Evolutionary conservation across 2,329 filamentous ascomycete genomes (phyloP).

Genomic region (Phymatotrichopsis omnivora): DNA sequence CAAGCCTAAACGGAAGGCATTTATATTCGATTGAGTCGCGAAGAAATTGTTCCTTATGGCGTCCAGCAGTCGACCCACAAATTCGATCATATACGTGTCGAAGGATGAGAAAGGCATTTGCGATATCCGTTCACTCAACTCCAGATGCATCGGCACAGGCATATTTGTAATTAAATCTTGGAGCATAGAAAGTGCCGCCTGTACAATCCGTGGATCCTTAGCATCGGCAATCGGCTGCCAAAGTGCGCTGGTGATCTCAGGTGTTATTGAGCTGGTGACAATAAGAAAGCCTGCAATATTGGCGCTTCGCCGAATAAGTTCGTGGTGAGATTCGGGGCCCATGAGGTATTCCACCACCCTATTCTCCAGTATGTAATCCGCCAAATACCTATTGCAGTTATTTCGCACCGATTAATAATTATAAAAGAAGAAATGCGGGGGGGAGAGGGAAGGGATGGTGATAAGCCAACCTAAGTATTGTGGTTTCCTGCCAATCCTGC

Average conservation of each 20-base stretch:
- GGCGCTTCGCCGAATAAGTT: constrained; percentile 68
- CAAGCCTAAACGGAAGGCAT: constrained; percentile 15
- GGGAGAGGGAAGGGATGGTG: no score
- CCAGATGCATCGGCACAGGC: constrained; percentile 22
- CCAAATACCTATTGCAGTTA: constrained; percentile 43
- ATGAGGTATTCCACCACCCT: constrained; percentile 78
- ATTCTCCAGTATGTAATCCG: constrained; percentile 57
- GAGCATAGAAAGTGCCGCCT: constrained; percentile 65
- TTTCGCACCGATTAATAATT: no score
- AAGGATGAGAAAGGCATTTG: constrained; percentile 24
- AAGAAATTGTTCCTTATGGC: constrained; percentile 20
- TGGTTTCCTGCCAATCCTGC: constrained; percentile 31
- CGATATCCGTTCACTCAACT: constrained; percentile 20
- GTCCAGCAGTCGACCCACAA: constrained; percentile 23
- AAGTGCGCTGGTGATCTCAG: constrained; percentile 63
- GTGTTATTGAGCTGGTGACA: constrained; percentile 62
- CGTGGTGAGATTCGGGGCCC: constrained; percentile 82
- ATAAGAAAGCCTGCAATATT: constrained; percentile 84
- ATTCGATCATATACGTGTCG: constrained; percentile 24
- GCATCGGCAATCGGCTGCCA: constrained; percentile 75
- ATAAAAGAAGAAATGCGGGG: no score
- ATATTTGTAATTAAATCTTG: constrained; percentile 30
- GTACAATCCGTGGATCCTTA: constrained; percentile 73
- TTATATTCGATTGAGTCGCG: constrained; percentile 1
- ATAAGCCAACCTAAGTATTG: constrained; percentile 23